Conservation (phyloP, 2,329 filamentous ascomycete species). For the Cladosporium velox region DNA sequence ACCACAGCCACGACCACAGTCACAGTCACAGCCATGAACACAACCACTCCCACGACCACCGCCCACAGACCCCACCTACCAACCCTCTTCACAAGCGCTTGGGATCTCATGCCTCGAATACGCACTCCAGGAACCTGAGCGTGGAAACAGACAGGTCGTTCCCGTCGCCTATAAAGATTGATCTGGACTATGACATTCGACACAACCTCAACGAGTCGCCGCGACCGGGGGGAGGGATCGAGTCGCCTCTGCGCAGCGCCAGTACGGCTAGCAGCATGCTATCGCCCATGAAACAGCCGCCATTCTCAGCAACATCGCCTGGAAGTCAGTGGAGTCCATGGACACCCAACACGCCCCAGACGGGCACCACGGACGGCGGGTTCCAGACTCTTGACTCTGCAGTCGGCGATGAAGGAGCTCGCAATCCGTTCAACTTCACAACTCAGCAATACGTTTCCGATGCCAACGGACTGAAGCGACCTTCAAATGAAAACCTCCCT, state of each 20-base stretch:
- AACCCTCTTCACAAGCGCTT: slow-evolving; percentile 15
- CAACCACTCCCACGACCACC: slow-evolving; percentile 2
- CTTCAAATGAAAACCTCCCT: slow-evolving; percentile 19
- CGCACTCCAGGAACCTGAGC: slow-evolving; percentile 12
- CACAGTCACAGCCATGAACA: background rate
- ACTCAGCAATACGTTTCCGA: slow-evolving; percentile 55
- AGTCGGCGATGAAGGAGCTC: slow-evolving; percentile 34
- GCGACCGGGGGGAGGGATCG: background rate
- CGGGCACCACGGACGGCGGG: slow-evolving; percentile 33
- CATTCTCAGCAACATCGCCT: slow-evolving; percentile 27
- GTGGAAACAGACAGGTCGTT: slow-evolving; percentile 21
- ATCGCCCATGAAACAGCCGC: slow-evolving; percentile 34
- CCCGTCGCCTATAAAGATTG: slow-evolving; percentile 30
- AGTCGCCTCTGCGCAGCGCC: slow-evolving; percentile 15
- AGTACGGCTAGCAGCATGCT: slow-evolving; percentile 32
- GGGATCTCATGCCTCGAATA: slow-evolving; percentile 9
- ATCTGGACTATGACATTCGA: slow-evolving; percentile 36
- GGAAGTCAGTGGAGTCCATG: slow-evolving; percentile 30
- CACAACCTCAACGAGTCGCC: slow-evolving; percentile 32
- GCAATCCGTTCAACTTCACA: slow-evolving; percentile 92
- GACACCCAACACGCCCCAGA: slow-evolving; percentile 39
- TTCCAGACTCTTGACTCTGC: slow-evolving; percentile 31
- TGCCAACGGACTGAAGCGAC: slow-evolving; percentile 16
- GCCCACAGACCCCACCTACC: slow-evolving; percentile 17
- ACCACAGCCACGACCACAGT: slow-evolving; percentile 1